Conservation (phyloP, 1,139 yeast genomes). For the Candida tetrigidarum region DNA sequence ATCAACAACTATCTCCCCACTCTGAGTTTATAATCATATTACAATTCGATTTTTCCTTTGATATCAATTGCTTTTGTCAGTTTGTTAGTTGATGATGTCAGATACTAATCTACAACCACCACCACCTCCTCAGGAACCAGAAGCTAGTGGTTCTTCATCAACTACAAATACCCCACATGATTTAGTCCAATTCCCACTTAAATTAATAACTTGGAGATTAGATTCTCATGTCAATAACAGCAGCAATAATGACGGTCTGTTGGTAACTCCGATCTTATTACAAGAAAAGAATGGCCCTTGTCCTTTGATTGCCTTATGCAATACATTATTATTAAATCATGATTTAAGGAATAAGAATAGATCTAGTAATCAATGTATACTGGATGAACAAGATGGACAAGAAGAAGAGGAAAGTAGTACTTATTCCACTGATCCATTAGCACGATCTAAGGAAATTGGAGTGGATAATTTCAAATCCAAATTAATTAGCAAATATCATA, state of each 20-base stretch:
- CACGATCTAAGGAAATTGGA: constrained; percentile 9
- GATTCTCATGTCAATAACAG: too few species aligned
- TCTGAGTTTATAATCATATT: too few species aligned
- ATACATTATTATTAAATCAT: constrained; percentile 39
- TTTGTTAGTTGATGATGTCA: too few species aligned
- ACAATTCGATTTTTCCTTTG: too few species aligned
- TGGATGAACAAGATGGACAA: background rate
- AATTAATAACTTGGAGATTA: constrained; percentile 29
- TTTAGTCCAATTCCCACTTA: constrained; percentile 25
- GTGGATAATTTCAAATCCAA: constrained; percentile 29
- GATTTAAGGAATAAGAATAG: constrained; percentile 1
- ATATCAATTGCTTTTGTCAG: too few species aligned
- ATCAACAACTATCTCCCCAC: too few species aligned
- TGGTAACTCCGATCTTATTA: constrained; percentile 61
- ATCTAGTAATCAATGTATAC: too few species aligned
- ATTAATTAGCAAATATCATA: constrained; percentile 22
- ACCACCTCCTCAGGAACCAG: background rate
- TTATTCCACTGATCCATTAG: background rate
- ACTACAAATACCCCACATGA: constrained; percentile 3
- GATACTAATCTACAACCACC: background rate
- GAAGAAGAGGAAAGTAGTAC: too few species aligned
- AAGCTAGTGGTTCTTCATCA: constrained; percentile 2
- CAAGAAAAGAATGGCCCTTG: constrained; percentile 91
- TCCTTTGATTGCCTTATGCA: constrained; percentile 81
- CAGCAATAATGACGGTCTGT: constrained; percentile 37